A percentile compares a stretch with the other conserved stretches of the same genome.
phyloP scores from a whole-genome alignment of 2,329 filamentous ascomycete genomes.

The Exophiala spinifera region DNA sequence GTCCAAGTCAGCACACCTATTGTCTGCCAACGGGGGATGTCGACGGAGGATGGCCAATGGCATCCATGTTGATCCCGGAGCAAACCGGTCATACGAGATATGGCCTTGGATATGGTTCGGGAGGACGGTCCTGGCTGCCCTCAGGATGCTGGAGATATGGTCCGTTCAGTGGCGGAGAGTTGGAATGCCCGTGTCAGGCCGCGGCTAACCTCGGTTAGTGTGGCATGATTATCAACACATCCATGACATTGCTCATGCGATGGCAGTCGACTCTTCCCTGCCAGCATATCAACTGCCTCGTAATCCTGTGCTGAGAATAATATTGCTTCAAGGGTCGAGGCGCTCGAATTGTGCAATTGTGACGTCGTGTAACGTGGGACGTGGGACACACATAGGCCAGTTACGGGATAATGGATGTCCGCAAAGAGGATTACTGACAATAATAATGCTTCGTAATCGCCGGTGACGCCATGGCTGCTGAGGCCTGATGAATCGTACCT shows the following conservation, averaged over 20 bases:
- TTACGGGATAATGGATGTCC: no score
- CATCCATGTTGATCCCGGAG: conserved; percentile 16
- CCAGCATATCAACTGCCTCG: not conserved
- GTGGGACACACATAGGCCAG: no score
- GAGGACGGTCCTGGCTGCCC: conserved; percentile 1
- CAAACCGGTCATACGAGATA: conserved; percentile 14
- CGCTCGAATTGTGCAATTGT: no score
- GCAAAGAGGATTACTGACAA: no score
- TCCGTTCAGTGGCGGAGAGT: conserved; percentile 13
- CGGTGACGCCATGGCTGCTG: no score
- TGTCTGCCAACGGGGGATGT: not conserved
- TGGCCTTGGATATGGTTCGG: conserved; percentile 9
- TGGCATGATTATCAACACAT: conserved; percentile 23
- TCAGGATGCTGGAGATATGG: conserved; percentile 6
- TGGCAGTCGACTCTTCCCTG: not conserved
- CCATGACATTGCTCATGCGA: not conserved
- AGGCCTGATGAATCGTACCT: no score
- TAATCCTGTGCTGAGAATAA: no score
- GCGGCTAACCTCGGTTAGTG: conserved; percentile 23
- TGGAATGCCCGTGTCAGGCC: conserved; percentile 10
- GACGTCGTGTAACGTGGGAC: no score
- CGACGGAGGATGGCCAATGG: conserved; percentile 9
- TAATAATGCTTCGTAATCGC: no score
- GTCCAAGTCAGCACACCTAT: not conserved
- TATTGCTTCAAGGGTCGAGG: no score